Evolutionary conservation across 2,329 filamentous ascomycete genomes (phyloP).

Genomic region (Fusarium devonianum): DNA sequence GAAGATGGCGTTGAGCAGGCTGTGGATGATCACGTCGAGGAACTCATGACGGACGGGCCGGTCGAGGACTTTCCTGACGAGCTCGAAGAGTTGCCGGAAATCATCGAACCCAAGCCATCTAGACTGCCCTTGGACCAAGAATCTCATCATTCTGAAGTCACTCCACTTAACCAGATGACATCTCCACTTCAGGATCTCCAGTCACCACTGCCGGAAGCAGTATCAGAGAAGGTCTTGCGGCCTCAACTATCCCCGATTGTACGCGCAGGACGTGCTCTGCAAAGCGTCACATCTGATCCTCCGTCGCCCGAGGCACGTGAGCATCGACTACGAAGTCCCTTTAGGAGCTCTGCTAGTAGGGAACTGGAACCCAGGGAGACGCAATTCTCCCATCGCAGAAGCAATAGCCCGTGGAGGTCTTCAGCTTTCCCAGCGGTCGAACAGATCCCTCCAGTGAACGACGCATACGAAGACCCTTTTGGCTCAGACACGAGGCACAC

Average conservation of each 20-base stretch:
- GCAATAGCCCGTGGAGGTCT: constrained; percentile 43
- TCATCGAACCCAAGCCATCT: constrained; percentile 15
- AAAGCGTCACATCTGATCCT: constrained; percentile 65
- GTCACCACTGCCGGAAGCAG: constrained; percentile 42
- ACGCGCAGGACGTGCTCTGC: constrained; percentile 62
- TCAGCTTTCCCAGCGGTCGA: constrained; percentile 18
- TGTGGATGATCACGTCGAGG: constrained; percentile 21
- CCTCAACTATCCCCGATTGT: constrained; percentile 64
- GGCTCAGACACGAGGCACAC: constrained; percentile 35
- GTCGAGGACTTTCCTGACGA: constrained; percentile 15
- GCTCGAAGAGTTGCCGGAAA: constrained; percentile 17
- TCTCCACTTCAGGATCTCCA: constrained; percentile 48
- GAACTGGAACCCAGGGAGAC: constrained; percentile 45
- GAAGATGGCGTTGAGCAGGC: constrained; percentile 25
- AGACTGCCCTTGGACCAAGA: constrained; percentile 20
- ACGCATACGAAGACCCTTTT: constrained; percentile 43
- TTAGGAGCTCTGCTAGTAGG: constrained; percentile 52
- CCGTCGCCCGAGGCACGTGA: constrained; percentile 62
- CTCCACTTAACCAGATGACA: constrained; percentile 49
- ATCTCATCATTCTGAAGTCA: constrained; percentile 41
- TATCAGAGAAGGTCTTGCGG: constrained; percentile 45
- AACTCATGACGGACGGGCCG: constrained; percentile 15
- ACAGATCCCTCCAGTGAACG: constrained; percentile 20
- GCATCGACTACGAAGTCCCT: constrained; percentile 62
- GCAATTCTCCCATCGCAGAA: constrained; percentile 36